Evolutionary conservation across 1,284 basidiomycete species (phyloP).

Genomic region (Ceratobasidium sp.): DNA sequence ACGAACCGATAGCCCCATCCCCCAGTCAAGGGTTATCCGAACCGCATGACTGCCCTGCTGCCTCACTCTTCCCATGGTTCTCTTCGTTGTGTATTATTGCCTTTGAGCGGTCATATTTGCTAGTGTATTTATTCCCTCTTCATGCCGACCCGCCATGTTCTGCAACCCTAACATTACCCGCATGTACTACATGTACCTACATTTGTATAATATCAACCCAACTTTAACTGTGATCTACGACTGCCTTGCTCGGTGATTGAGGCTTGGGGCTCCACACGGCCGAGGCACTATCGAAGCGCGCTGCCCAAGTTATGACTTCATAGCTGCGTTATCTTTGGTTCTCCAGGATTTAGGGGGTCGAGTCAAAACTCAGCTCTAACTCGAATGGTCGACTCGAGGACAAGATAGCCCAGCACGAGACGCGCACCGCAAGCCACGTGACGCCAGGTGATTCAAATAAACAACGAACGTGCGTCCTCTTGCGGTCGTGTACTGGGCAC

Average conservation of each 20-base stretch:
- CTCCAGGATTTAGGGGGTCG: not conserved
- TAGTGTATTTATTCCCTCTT: conserved; percentile 29
- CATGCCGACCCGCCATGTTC: conserved; percentile 23
- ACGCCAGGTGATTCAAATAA: conserved; percentile 6
- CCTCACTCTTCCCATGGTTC: not conserved
- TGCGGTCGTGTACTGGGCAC: not conserved
- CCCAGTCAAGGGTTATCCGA: conserved; percentile 72
- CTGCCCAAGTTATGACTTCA: not conserved
- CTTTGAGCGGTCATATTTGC: conserved; percentile 4
- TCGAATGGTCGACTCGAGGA: conserved; percentile 10
- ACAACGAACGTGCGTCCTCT: conserved; percentile 21
- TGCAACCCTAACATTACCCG: conserved; percentile 19
- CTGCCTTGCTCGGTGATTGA: conserved; percentile 1
- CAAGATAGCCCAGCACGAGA: conserved; percentile 1
- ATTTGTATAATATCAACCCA: conserved; percentile 30
- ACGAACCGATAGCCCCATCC: conserved; percentile 68
- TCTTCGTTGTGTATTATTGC: conserved; percentile 39
- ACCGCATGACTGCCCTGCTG: conserved; percentile 66
- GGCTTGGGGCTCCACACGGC: conserved; percentile 9
- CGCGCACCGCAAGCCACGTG: conserved; percentile 11
- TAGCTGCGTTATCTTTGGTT: not conserved
- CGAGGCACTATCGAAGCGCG: not conserved
- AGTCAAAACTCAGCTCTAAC: not conserved
- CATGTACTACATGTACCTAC: conserved; percentile 37
- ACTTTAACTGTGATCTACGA: conserved; percentile 11